Evolutionary conservation across 75 land plant genomes (phyloP), one percentile per base, ranked within the genome.

Genomic region (Pseudotsuga menziesii): DNA sequence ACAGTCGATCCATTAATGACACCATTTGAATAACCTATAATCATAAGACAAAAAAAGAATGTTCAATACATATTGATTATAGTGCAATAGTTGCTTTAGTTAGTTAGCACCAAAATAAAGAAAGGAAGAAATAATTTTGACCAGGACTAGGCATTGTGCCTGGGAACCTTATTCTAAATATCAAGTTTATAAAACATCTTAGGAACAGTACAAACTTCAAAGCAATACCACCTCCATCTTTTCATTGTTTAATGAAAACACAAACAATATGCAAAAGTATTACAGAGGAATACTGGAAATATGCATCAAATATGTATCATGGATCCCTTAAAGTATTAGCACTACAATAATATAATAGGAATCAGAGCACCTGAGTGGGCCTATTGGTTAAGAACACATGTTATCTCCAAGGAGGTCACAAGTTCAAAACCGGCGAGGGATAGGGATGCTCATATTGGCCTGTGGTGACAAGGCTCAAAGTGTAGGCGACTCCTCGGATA

Each of bases 11-110:
- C 99, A 97, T 97, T 57, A 97, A 86, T 41, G 93, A 94, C 23
- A 97, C 91, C 93, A 97, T 87, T 85, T 97, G 99, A 85, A 97
- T 87, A 66, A 97, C 95, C 99, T 96, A 78, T 26, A 57, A 8
- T 69, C 41, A 69, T n/a, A 69, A 69, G 72, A 69, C 6, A 2
- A 69, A 41, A 69, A 69, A 29, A 1, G n/a, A 69, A 3, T 7
- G 20, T 3, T 39, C 1, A 41, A n/a, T 69, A 22, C n/a, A 41
- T n/a, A 69, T 69, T 69, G 35, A 4, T n/a, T 69, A 4, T 12
- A 29, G n/a, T 64, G 36, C 35, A 16, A 25, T 64, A 8, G 19
- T 64, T 35, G 16, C 11, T 20, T 64, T 17, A 32, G 32, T 3
- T 35, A 64, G 9, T 20, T 64, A 35, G n/a, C n/a, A 64, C 35